Percentiles rank a stretch among this genome's conserved stretches.
phyloP scores from a whole-genome alignment of 2,329 filamentous ascomycete species.

The Capronia americana region DNA sequence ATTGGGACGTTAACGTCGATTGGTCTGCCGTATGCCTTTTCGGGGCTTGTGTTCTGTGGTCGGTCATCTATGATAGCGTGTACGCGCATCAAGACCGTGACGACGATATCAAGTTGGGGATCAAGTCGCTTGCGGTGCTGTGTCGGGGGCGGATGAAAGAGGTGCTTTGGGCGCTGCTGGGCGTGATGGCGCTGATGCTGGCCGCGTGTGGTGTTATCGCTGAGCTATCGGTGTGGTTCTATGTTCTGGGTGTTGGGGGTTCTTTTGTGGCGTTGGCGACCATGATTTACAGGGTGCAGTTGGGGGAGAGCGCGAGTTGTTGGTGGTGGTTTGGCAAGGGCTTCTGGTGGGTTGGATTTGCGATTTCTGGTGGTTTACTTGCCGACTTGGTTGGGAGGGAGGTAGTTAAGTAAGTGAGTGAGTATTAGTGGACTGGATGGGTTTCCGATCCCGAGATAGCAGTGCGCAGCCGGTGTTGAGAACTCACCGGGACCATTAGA shows the following conservation, averaged over 20 bases:
- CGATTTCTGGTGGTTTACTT: slow-evolving; percentile 1
- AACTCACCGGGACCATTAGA: too few species aligned
- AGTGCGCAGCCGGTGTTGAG: not conserved
- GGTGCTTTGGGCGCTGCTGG: not conserved
- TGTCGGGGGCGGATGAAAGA: not conserved
- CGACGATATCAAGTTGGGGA: not conserved
- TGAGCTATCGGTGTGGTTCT: not conserved
- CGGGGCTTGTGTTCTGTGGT: not conserved
- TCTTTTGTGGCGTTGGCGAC: not conserved
- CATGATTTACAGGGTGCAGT: not conserved
- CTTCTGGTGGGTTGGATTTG: not conserved
- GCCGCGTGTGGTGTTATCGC: not conserved
- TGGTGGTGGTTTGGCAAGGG: slow-evolving; percentile 7
- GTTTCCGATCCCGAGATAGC: not conserved
- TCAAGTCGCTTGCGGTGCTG: not conserved
- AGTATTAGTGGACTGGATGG: not conserved
- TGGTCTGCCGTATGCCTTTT: not conserved
- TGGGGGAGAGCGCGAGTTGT: not conserved
- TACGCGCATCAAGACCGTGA: slow-evolving; percentile 1
- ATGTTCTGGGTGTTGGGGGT: not conserved
- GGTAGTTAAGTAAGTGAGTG: too few species aligned
- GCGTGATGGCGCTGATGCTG: not conserved
- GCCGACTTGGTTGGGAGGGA: not conserved
- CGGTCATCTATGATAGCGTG: not conserved
- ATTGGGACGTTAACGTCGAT: not conserved